Evolutionary conservation across 2,329 filamentous ascomycete genomes (phyloP).

Genomic region (Boeremia exigua): DNA sequence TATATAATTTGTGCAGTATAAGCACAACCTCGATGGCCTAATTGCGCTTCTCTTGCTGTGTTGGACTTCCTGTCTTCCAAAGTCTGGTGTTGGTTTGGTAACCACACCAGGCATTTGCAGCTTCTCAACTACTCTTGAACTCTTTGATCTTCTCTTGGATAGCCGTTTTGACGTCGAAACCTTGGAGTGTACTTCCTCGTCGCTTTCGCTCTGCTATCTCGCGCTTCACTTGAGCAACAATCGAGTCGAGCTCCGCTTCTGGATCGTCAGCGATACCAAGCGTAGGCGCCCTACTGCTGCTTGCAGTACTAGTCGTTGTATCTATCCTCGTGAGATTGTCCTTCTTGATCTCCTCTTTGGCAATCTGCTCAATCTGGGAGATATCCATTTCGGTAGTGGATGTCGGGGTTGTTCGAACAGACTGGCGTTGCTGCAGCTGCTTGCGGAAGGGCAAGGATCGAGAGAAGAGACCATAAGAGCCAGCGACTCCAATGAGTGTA

Average conservation of each 20-base stretch:
- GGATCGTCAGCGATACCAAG: slow-evolving; percentile 82
- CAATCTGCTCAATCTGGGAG: slow-evolving; percentile 37
- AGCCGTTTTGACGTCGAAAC: slow-evolving; percentile 45
- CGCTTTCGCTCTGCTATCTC: slow-evolving; percentile 70
- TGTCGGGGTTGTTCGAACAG: slow-evolving; percentile 27
- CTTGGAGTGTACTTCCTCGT: slow-evolving; percentile 49
- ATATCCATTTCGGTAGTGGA: slow-evolving; percentile 30
- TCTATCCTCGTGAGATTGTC: slow-evolving; percentile 55
- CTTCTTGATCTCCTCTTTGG: slow-evolving; percentile 43
- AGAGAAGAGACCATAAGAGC: slow-evolving; percentile 76
- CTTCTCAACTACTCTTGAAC: slow-evolving; percentile 29
- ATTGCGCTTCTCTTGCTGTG: too few species aligned
- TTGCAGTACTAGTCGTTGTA: slow-evolving; percentile 61
- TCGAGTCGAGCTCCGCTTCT: slow-evolving; percentile 76
- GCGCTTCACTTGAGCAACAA: slow-evolving; percentile 73
- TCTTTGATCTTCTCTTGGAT: slow-evolving; percentile 46
- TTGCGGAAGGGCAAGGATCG: slow-evolving; percentile 71
- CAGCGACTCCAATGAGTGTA: slow-evolving; percentile 69
- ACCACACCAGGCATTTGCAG: neutral
- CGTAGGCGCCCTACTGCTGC: slow-evolving; percentile 64
- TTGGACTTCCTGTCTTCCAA: too few species aligned
- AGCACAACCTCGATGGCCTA: too few species aligned
- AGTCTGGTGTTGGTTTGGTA: neutral
- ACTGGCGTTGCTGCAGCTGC: slow-evolving; percentile 47
- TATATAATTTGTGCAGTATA: too few species aligned